phyloP scores from a whole-genome alignment of 2,329 filamentous ascomycete species.

The Clonostachys rosea region DNA sequence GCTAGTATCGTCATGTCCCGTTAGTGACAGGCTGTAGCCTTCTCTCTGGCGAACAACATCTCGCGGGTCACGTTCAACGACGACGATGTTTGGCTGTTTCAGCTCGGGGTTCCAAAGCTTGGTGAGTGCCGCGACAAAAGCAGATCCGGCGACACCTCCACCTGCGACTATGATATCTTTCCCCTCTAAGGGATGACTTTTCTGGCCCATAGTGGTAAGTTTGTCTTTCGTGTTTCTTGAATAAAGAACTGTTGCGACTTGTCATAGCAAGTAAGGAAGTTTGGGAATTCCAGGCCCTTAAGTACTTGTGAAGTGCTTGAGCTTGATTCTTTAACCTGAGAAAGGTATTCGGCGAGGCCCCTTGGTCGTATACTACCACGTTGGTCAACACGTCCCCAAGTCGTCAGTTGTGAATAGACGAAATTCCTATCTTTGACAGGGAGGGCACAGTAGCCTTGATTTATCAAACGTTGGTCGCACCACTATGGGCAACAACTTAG shows the following conservation, averaged over 20 bases:
- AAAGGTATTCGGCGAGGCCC: too few relatives aligned
- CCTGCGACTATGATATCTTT: conserved; percentile 38
- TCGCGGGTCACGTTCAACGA: conserved; percentile 34
- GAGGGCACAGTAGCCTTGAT: neutral
- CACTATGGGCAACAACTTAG: too few relatives aligned
- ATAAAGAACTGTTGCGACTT: too few relatives aligned
- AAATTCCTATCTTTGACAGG: neutral
- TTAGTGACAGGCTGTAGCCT: conserved; percentile 32
- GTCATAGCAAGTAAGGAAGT: too few relatives aligned
- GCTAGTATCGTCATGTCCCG: conserved; percentile 22
- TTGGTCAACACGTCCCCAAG: too few relatives aligned
- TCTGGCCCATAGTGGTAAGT: conserved; percentile 6
- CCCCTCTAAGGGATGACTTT: conserved; percentile 21
- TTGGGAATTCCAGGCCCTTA: too few relatives aligned
- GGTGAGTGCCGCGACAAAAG: conserved; percentile 31
- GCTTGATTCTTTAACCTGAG: too few relatives aligned
- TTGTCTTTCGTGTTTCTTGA: neutral
- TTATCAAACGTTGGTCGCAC: neutral
- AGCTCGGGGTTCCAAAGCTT: conserved; percentile 25
- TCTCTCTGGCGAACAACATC: conserved; percentile 20
- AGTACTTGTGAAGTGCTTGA: too few relatives aligned
- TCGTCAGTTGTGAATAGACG: neutral
- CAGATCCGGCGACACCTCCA: conserved; percentile 34
- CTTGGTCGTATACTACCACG: too few relatives aligned
- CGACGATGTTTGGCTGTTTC: conserved; percentile 22